Percentiles rank a stretch among this genome's conserved stretches.
Conservation (phyloP, 805 yeast species). For the Lipomyces orientalis region DNA sequence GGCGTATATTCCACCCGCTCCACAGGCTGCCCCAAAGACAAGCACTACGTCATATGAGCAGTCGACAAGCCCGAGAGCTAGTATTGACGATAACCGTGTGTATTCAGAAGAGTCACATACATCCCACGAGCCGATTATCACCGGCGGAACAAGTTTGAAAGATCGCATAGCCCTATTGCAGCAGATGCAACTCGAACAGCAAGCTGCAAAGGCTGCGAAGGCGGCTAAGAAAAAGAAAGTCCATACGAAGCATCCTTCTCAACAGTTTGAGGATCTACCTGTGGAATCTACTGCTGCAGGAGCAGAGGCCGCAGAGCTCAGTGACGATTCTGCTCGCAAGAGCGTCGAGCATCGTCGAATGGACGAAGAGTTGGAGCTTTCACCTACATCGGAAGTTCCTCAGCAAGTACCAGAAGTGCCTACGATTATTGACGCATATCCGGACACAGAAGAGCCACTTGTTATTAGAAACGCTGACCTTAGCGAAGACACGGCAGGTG, state of each 20-base stretch:
- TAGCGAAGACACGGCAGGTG: conserved; percentile 6
- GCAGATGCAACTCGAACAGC: conserved; percentile 79
- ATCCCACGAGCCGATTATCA: conserved; percentile 31
- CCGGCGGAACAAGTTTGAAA: conserved; percentile 65
- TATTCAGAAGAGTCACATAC: conserved; percentile 19
- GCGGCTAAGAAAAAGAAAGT: conserved; percentile 17
- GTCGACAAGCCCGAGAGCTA: conserved; percentile 10
- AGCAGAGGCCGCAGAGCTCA: conserved; percentile 18
- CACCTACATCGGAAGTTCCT: neutral
- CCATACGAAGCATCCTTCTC: conserved; percentile 21
- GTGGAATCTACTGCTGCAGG: conserved; percentile 25
- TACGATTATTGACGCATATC: neutral
- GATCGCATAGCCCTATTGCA: conserved; percentile 87
- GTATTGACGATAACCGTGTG: conserved; percentile 15
- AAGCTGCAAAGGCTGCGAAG: conserved; percentile 47
- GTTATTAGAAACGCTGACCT: neutral
- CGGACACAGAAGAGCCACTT: neutral
- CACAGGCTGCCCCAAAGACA: conserved; percentile 21
- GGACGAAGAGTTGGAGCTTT: neutral
- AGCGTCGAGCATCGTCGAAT: conserved; percentile 1
- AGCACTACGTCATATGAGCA: neutral
- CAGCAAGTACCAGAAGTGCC: neutral
- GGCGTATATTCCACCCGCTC: conserved; percentile 31
- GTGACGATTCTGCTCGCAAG: neutral
- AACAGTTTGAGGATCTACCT: conserved; percentile 14